Evolutionary conservation across 345 rosid genomes (phyloP).

Genomic region (Brassica nigra): DNA sequence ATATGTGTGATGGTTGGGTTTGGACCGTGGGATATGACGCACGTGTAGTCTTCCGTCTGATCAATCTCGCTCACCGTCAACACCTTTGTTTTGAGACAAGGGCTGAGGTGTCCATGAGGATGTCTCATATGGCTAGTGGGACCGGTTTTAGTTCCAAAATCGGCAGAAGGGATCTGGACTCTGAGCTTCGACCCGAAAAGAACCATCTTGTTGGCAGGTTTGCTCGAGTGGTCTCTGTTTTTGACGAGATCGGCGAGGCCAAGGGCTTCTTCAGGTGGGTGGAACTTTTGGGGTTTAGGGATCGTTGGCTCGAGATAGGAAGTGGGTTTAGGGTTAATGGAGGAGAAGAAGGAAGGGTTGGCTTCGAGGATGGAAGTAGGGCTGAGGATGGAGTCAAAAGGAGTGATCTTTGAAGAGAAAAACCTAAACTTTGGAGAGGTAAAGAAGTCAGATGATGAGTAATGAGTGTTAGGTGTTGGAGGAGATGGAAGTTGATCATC

Average conservation of each 20-base stretch:
- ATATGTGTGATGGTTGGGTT: slow-evolving; percentile 82
- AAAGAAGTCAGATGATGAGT: slow-evolving; percentile 48
- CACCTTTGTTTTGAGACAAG: slow-evolving; percentile 37
- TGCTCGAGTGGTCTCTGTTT: slow-evolving; percentile 19
- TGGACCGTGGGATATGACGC: slow-evolving; percentile 75
- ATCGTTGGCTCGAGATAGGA: slow-evolving; percentile 22
- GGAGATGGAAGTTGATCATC: slow-evolving; percentile 49
- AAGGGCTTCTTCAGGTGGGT: slow-evolving; percentile 48
- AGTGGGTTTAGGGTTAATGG: slow-evolving; percentile 34
- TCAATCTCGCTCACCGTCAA: slow-evolving; percentile 62
- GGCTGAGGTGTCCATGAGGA: slow-evolving; percentile 30
- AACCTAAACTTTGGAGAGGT: slow-evolving; percentile 59
- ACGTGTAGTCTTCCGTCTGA: slow-evolving; percentile 81
- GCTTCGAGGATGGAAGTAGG: slow-evolving; percentile 66
- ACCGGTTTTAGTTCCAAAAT: slow-evolving; percentile 57
- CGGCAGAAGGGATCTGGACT: slow-evolving; percentile 58
- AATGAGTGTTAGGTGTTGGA: slow-evolving; percentile 28
- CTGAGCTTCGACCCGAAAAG: slow-evolving; percentile 57
- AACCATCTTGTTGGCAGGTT: slow-evolving; percentile 51
- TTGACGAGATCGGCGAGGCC: slow-evolving; percentile 66
- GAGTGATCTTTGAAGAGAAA: slow-evolving; percentile 47
- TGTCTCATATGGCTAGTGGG: slow-evolving; percentile 19
- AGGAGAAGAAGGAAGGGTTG: slow-evolving; percentile 46
- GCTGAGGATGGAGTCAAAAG: slow-evolving; percentile 52
- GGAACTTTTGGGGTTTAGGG: slow-evolving; percentile 45